phyloP scores from a whole-genome alignment of 176 grass and related monocot genomes.

The Luzula sylvatica region DNA sequence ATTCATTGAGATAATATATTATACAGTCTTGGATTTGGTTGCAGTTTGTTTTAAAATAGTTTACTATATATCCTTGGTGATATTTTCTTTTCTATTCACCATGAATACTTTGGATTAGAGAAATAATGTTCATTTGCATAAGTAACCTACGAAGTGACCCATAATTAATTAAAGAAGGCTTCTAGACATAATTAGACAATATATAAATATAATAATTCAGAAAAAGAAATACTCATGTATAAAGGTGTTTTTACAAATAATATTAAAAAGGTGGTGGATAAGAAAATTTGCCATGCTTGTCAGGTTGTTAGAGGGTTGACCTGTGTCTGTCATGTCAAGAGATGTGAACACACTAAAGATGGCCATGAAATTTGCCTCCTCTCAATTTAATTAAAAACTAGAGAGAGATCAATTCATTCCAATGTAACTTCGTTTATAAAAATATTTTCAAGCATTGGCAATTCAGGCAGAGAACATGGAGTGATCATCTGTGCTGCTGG shows the following conservation, averaged over 20 bases:
- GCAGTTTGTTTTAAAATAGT: too few relatives aligned
- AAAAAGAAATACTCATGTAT: neutral
- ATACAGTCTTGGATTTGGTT: too few relatives aligned
- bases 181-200: slow-evolving; percentile 12
- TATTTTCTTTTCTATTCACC: neutral
- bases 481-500: too few relatives aligned
- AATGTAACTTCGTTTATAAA: too few relatives aligned
- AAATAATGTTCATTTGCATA: slow-evolving; percentile 7
- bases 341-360: slow-evolving; percentile 14
- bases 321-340: slow-evolving; percentile 31
- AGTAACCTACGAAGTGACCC: slow-evolving; percentile 14
- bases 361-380: too few relatives aligned
- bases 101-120: neutral
- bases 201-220: too few relatives aligned
- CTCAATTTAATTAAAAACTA: too few relatives aligned
- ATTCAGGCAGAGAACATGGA: too few relatives aligned
- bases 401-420: too few relatives aligned
- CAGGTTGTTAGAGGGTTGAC: slow-evolving; percentile 61
- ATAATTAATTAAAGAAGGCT: slow-evolving; percentile 1
- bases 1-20: neutral
- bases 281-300: slow-evolving; percentile 50
- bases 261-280: slow-evolving; percentile 16
- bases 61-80: too few relatives aligned
- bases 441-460: too few relatives aligned
- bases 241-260: slow-evolving; percentile 3